These are phyloP conservation scores for Geranium incanum DNA, from an alignment of 441 rosid species.

Conservation along the genomic window DNA sequence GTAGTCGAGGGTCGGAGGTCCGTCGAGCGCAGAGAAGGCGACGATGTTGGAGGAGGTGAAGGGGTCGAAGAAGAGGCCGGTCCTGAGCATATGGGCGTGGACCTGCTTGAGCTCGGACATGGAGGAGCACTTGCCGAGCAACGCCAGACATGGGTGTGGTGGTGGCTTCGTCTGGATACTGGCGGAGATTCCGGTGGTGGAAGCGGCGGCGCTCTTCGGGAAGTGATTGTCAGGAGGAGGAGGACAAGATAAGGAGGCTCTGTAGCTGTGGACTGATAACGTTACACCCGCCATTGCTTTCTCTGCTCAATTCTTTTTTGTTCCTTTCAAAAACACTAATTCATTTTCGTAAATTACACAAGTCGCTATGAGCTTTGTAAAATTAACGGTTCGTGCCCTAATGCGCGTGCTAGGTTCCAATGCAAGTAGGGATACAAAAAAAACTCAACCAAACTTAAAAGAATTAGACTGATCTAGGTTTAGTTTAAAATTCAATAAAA, in stretches of 20 bases:
- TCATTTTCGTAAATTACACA: too few species aligned
- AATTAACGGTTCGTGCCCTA: too few species aligned
- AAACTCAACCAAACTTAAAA: too few species aligned
- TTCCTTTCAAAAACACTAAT: too few species aligned
- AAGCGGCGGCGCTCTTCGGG: not conserved
- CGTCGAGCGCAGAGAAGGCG: conserved; percentile 22
- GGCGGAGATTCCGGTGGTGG: not conserved
- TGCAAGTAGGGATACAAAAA: too few species aligned
- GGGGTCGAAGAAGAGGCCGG: conserved; percentile 24
- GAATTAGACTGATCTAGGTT: too few species aligned
- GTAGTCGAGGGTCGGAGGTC: conserved; percentile 17
- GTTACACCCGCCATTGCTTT: too few species aligned
- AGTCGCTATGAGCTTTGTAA: too few species aligned
- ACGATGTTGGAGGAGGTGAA: conserved; percentile 24
- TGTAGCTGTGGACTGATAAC: not conserved
- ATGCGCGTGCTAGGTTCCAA: too few species aligned
- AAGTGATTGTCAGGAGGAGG: not conserved
- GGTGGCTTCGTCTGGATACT: not conserved
- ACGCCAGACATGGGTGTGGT: conserved; percentile 18
- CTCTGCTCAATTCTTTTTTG: too few species aligned
- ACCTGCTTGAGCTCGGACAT: conserved; percentile 30
- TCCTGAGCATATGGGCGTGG: conserved; percentile 28
- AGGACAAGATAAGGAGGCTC: conserved; percentile 14
- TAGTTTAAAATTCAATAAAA: too few species aligned
- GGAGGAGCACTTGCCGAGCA: conserved; percentile 21